A percentile compares a stretch with the other conserved stretches of the same genome.
These are phyloP conservation scores for Neofusicoccum sp. DNA, from an alignment of 2,329 filamentous ascomycete genomes.

Conservation along the genomic window DNA sequence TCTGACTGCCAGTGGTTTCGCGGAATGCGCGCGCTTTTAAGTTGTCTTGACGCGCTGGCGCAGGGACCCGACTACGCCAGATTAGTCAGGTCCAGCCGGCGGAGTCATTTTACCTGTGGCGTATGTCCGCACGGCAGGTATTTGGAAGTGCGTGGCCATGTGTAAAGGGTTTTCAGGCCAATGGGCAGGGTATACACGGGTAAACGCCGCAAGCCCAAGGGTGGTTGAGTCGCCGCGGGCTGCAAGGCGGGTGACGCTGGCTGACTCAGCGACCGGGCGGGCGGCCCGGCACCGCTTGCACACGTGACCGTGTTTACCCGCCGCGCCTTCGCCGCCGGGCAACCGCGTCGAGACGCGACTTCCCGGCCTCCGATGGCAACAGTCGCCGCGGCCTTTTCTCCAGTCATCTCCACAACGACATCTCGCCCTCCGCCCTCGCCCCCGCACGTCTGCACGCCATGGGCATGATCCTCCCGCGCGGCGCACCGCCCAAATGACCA, in stretches of 20 bases:
- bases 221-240: too few relatives aligned
- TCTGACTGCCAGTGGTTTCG: background rate
- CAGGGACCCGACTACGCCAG: background rate
- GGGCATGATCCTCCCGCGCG: background rate
- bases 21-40: background rate
- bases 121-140: background rate
- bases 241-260: background rate
- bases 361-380: background rate
- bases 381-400: background rate
- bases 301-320: background rate
- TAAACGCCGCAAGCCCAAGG: too few relatives aligned
- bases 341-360: constrained; percentile 9
- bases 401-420: background rate
- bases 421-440: background rate
- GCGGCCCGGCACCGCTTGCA: too few relatives aligned
- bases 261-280: background rate
- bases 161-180: too few relatives aligned
- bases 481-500: constrained; percentile 43
- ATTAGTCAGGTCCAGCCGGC: constrained; percentile 3
- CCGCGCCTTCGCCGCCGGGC: background rate
- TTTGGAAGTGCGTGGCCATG: too few relatives aligned
- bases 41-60: background rate
- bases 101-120: background rate
- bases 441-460: background rate
- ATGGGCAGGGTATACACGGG: too few relatives aligned